A percentile compares a stretch with the other conserved stretches of the same genome.
phyloP scores from a whole-genome alignment of 192 early-diverging fungal species.

The Coemansia biformis region DNA sequence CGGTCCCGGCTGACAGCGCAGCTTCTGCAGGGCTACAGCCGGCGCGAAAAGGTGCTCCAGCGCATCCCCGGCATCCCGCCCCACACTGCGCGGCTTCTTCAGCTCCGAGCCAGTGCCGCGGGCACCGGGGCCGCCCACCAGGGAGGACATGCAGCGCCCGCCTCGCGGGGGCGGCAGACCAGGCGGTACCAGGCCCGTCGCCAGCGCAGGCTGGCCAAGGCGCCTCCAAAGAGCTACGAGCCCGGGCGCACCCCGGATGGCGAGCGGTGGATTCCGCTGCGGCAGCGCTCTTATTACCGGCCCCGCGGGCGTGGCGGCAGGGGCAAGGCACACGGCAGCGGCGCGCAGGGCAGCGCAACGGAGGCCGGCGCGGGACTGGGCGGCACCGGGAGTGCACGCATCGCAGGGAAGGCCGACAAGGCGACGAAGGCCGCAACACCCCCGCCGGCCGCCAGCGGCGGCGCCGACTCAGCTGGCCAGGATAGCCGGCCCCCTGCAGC shows the following conservation, averaged over 20 bases:
- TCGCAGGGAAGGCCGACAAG: slow-evolving; percentile 13
- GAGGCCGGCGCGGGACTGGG: slow-evolving; percentile 41
- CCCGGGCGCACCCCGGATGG: slow-evolving; percentile 24
- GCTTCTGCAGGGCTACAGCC: slow-evolving; percentile 21
- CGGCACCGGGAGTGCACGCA: slow-evolving; percentile 47
- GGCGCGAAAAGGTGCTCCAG: slow-evolving; percentile 5
- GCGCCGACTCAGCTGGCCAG: no score
- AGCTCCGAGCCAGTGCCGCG: slow-evolving; percentile 6
- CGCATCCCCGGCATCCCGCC: slow-evolving; percentile 23
- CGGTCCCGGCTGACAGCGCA: slow-evolving; percentile 3
- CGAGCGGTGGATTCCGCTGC: slow-evolving; percentile 48
- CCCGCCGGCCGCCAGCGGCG: not conserved
- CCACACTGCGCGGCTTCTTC: slow-evolving; percentile 26
- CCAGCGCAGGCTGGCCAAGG: slow-evolving; percentile 22
- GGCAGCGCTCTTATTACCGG: slow-evolving; percentile 48
- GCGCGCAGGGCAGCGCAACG: slow-evolving; percentile 36
- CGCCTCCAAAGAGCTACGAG: slow-evolving; percentile 37
- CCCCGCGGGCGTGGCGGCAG: slow-evolving; percentile 21
- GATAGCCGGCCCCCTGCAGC: no score
- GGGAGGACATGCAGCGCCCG: not conserved
- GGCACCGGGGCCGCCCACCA: not conserved
- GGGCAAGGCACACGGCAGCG: slow-evolving; percentile 24
- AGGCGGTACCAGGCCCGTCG: slow-evolving; percentile 22
- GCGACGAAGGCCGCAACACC: no score
- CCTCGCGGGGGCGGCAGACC: not conserved